A percentile compares a stretch with the other conserved stretches of the same genome.
Conservation (phyloP, 805 yeast genomes). For the Yueomyces sp. region DNA sequence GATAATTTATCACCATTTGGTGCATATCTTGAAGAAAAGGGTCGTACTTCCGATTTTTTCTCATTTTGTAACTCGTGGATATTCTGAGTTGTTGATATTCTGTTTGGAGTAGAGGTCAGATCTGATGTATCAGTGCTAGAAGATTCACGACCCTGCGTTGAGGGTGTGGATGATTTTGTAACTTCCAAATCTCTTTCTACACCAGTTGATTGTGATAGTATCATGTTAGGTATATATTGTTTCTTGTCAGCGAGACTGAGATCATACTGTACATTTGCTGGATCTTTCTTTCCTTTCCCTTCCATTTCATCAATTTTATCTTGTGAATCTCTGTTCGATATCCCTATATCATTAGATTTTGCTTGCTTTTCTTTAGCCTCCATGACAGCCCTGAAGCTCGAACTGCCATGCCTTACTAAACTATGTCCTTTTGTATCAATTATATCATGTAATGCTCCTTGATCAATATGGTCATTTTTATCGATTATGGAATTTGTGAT, state of each 20-base stretch:
- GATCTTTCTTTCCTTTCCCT: not conserved
- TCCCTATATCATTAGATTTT: not conserved
- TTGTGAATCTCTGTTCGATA: not conserved
- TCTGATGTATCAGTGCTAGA: not conserved
- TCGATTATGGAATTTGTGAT: not conserved
- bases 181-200: slow-evolving; percentile 30
- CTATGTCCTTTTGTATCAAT: not conserved
- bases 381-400: not conserved
- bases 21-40: not conserved
- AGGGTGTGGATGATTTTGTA: slow-evolving; percentile 20
- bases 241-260: slow-evolving; percentile 4
- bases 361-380: not conserved
- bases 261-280: not conserved
- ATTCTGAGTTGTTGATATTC: not conserved
- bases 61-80: not conserved
- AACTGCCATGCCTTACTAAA: not conserved
- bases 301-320: not conserved
- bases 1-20: not conserved
- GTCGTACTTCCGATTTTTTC: too few relatives aligned
- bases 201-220: slow-evolving; percentile 41
- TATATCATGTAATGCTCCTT: slow-evolving; percentile 2
- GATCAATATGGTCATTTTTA: slow-evolving; percentile 10
- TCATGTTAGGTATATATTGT: slow-evolving; percentile 29
- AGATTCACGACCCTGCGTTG: slow-evolving; percentile 11
- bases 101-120: not conserved